Base-by-base conservation (phyloP, 2,329 filamentous ascomycete species). In the Diaporthe vaccinii region DNA sequence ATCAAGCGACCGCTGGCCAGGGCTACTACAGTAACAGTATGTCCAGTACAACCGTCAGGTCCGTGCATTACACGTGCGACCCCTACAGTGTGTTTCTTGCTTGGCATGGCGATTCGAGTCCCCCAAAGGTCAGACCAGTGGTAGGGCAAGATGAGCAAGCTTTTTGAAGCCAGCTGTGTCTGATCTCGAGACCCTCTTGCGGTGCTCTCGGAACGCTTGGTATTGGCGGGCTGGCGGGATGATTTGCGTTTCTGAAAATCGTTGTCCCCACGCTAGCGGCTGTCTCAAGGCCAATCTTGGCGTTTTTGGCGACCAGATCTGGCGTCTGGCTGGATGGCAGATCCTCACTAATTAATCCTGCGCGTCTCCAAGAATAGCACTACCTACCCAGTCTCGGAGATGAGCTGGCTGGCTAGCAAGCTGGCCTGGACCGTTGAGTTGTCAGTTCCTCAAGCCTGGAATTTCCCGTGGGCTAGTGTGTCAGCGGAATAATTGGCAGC, bases 301-400 rank as follows among this genome's bases (percentile, higher is more conserved):
- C 65, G n/a, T 41, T 34, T 55, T 28, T 55, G 49, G n/a, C 65
- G 49, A 69, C 49, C 65, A 69, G 46, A 69, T 69, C 65, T 69
- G 65, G 65, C 31, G 65, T 41, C 31, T 69, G 65, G 65, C 65
- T 55, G 65, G 62, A 55, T 39, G 65, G n/a, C 65, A 69, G 65
- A 69, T 69, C 65, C 65, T 61, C 65, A 69, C 65, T 69, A 69
- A 55, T 22, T 17, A 41, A 53, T 41, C 34, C 65, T 69, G 65
- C 65, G 17, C 65, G n/a, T 69, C 49, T 69, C 65, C 65, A 69
- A 69, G 65, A 69, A 69, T 69, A 69, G 65, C 46, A 69, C 15
- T 3, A 69, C n/a, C 65, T 68, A 31, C n/a, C 65, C 65, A 41
- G 46, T 41, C 49, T 67, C 65, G 65, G 49, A 72, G 51, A 55